Conservation (phyloP, 2,329 filamentous ascomycete genomes). For the Beauveria sp. region DNA sequence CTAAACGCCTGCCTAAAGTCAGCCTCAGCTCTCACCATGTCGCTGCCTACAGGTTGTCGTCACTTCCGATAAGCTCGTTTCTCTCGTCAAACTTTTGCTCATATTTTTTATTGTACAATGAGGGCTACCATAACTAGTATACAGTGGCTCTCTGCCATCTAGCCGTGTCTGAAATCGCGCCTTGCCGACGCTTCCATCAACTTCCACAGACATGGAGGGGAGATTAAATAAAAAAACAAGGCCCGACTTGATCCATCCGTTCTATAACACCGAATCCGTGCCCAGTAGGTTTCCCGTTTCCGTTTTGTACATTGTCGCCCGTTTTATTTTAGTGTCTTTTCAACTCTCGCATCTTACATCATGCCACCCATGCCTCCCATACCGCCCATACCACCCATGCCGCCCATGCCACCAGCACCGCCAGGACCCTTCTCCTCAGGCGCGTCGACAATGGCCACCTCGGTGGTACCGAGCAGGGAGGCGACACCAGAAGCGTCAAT, state of each 20-base stretch:
- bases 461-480: conserved; percentile 92
- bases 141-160: conserved; percentile 18
- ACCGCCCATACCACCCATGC: conserved; percentile 56
- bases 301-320: conserved; percentile 11
- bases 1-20: neutral
- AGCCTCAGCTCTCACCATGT: neutral
- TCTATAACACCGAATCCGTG: conserved; percentile 12
- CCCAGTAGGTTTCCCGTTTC: conserved; percentile 14
- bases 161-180: neutral
- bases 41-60: neutral
- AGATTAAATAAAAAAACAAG: conserved; percentile 17
- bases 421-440: conserved; percentile 79
- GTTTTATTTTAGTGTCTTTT: conserved; percentile 1
- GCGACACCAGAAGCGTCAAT: conserved; percentile 94
- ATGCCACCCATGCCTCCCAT: conserved; percentile 56
- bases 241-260: conserved; percentile 23
- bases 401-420: conserved; percentile 56
- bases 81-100: conserved; percentile 13
- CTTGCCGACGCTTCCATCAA: conserved; percentile 5
- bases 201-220: conserved; percentile 11
- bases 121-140: conserved; percentile 24
- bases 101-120: conserved; percentile 23
- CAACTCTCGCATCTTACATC: conserved; percentile 41
- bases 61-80: neutral
- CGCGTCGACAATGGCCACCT: conserved; percentile 95